These are phyloP conservation scores for Plantago ovata DNA, from an alignment of 257 asterid genomes.

Conservation along the genomic window DNA sequence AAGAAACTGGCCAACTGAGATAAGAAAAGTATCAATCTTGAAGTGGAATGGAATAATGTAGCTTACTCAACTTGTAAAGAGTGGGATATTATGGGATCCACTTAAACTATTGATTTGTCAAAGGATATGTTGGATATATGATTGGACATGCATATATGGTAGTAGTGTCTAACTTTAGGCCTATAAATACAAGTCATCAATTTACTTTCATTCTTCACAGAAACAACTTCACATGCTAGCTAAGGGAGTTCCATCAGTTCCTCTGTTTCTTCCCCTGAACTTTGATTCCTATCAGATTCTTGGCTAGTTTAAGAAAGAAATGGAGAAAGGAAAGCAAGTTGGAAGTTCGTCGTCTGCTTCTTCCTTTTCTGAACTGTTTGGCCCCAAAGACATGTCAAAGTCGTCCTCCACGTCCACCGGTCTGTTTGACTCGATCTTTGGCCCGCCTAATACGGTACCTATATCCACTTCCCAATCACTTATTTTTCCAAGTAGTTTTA, in stretches of 20 bases:
- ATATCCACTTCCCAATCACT: not conserved
- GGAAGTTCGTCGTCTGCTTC: constrained; percentile 44
- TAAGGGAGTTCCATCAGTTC: not conserved
- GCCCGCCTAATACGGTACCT: constrained; percentile 52
- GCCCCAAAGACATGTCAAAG: constrained; percentile 55
- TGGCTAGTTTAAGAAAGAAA: constrained; percentile 14
- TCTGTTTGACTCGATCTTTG: constrained; percentile 66
- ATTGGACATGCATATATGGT: not conserved
- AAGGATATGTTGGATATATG: not conserved
- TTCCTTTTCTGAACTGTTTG: constrained; percentile 66
- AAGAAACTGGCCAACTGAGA: too few species aligned
- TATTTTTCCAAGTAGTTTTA: not conserved
- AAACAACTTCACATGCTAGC: constrained; percentile 16
- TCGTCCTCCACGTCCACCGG: constrained; percentile 28
- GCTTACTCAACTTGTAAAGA: not conserved
- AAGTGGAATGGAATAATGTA: constrained; percentile 5
- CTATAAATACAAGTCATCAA: constrained; percentile 27
- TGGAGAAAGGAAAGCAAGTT: constrained; percentile 64
- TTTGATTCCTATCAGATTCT: constrained; percentile 6
- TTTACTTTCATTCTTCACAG: constrained; percentile 19
- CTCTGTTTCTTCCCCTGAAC: not conserved
- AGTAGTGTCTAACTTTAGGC: not conserved
- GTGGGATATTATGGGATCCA: constrained; percentile 3
- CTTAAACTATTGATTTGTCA: not conserved
- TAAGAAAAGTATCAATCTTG: not conserved